Base-by-base conservation (phyloP, 2,329 filamentous ascomycete species). In the Beauveria varroae region DNA sequence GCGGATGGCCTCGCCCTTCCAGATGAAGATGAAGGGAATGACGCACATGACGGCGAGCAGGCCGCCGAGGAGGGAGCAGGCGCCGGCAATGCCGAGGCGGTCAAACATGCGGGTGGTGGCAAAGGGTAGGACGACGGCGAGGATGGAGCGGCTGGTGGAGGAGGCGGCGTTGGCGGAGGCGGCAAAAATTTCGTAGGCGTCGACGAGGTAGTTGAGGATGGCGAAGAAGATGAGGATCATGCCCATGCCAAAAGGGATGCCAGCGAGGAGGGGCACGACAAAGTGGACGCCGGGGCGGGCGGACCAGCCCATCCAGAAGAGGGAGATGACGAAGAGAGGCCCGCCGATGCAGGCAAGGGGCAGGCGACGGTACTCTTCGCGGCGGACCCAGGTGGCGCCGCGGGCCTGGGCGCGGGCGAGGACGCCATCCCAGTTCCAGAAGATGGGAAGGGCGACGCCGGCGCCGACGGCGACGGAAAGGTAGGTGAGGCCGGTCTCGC, bases 81-180 rank as follows among this genome's bases (percentile, higher is more conserved):
- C 80, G 1, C 80, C 79, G 1, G 73, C 66, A 22, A 83, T 78
- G 2, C 77, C 77, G 1, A 84, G 73, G 3, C 68, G 69, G 2
- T 65, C 62, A 63, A 83, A 83, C 78, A 84, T 81, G 62, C 74
- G 75, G 2, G 73, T 71, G 3, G 80, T 79, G 12, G 80, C 80
- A 20, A 88, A 74, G 4, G 86, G 85, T 51, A 88, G 75, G 1
- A 86, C 73, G 0, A 96, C 93, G 50, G 92, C 91, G 1, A 93
- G 96, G 72, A 98, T 91, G 89, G 95, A 95, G 60, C 95, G 93
- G 1, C 90, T 96, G 75, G 75, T 96, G 61, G 95, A 98, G 76
- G 76, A 96, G 57, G 79, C 88, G 69, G 95, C 93, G 50, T 82
- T 98, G 69, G 90, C 93, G 24, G 87, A 86, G 69, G 87, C 86